Base-by-base conservation (phyloP, 208 protist species). In the Trypanosoma caninum region DNA sequence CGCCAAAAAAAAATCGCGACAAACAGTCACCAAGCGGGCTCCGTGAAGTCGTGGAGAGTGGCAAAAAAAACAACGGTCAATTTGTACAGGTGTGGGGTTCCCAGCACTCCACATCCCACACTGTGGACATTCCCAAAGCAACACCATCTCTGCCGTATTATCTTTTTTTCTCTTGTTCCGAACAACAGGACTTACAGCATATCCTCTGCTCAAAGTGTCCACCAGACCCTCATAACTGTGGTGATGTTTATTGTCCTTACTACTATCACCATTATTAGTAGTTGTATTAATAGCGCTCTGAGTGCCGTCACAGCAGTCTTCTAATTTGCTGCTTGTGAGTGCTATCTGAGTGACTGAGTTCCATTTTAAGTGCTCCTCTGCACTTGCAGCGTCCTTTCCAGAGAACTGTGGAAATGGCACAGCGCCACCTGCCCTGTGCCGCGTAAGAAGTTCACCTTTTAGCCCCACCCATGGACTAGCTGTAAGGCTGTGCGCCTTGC, bases 71-170 rank as follows among this genome's bases (percentile, higher is more conserved):
- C 87, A 93, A 13, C 58, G 66, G 16, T 68, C 50, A 41, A 88
- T 47, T 1, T 30, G 25, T 16, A 72, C 57, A 0, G 69, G 59
- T 7, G 61, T 62, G 6, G 77, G 57, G 28, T 52, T 67, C 35
- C 68, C 68, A 7, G 72, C 41, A 34, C 37, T 82, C 84, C 85
- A 95, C 53, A 60, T 72, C 0, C 89, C 89, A 53, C 89, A 95
- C 62, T 95, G 86, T 50, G 73, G 59, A 69, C 89, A 95, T 66
- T 95, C 83, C 83, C 84, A 95, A 40, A 87, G 50, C 18, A 90
- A 65, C 42, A 82, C 65, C 40, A 59, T 62, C 37, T 47, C 56
- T 14, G 44, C 46, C 40, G 40, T 35, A 7, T 25, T 35, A 23
- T 28, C 20, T n/a, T 33, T 31, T 23, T 35, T 13, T 3, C 34